A percentile compares a stretch with the other conserved stretches of the same genome.
Evolutionary conservation across 2,329 filamentous ascomycete species (phyloP).

Genomic region (Mollisiaceae sp.): DNA sequence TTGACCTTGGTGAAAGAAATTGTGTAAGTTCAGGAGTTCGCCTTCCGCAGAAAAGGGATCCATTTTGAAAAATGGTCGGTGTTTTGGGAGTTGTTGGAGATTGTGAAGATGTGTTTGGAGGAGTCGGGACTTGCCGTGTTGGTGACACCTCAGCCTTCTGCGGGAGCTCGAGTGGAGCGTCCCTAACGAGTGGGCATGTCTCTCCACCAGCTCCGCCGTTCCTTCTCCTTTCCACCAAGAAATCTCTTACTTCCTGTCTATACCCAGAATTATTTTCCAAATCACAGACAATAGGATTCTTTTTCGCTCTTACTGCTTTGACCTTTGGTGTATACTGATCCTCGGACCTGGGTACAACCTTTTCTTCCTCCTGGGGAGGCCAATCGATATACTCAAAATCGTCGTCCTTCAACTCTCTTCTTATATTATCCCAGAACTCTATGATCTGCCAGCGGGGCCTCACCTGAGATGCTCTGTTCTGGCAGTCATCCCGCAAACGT

Average conservation of each 20-base stretch:
- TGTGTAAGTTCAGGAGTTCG: conserved; percentile 75
- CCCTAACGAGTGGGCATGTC: too few species aligned
- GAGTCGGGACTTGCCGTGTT: neutral
- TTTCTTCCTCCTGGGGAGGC: neutral
- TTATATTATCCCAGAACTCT: conserved; percentile 18
- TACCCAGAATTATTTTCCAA: neutral
- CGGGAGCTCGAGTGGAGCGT: too few species aligned
- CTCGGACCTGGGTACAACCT: neutral
- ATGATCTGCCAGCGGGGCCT: conserved; percentile 2
- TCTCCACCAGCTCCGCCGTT: too few species aligned
- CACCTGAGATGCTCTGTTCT: neutral
- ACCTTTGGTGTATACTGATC: neutral
- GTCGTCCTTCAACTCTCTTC: conserved; percentile 8
- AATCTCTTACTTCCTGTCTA: neutral
- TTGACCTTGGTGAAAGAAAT: conserved; percentile 78
- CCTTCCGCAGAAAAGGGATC: conserved; percentile 74
- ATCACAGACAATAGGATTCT: neutral
- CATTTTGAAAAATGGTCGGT: conserved; percentile 49
- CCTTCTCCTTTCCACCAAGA: neutral
- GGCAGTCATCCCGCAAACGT: conserved; percentile 27
- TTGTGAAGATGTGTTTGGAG: conserved; percentile 32
- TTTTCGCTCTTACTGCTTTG: neutral
- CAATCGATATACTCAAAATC: conserved; percentile 7
- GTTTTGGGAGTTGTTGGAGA: conserved; percentile 19
- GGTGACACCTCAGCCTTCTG: too few species aligned